phyloP scores from a whole-genome alignment of 1,284 basidiomycete genomes.

The Apiotrichum laibachii region DNA sequence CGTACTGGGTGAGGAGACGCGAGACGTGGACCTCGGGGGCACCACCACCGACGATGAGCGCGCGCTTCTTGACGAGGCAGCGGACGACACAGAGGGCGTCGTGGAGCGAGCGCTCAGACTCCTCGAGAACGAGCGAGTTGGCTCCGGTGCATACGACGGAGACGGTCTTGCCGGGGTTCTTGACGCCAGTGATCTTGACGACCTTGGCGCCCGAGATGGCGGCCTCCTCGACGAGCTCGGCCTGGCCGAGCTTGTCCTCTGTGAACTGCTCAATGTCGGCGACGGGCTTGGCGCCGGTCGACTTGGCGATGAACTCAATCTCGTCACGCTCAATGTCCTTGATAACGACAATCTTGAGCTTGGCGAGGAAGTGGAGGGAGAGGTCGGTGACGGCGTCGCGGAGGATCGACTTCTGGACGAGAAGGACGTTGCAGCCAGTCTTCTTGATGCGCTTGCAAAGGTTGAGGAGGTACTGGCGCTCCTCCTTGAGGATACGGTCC shows the following conservation, averaged over 20 bases:
- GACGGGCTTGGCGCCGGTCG: slow-evolving; percentile 90
- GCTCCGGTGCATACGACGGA: slow-evolving; percentile 92
- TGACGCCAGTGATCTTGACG: slow-evolving; percentile 91
- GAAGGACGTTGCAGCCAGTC: slow-evolving; percentile 95
- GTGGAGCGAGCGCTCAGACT: slow-evolving; percentile 94
- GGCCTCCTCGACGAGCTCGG: slow-evolving; percentile 91
- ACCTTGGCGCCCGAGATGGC: slow-evolving; percentile 84
- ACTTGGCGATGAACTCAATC: slow-evolving; percentile 95
- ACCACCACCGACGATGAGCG: slow-evolving; percentile 93
- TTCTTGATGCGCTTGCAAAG: slow-evolving; percentile 99
- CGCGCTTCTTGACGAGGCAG: slow-evolving; percentile 96
- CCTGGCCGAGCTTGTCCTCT: slow-evolving; percentile 97
- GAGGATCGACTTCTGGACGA: slow-evolving; percentile 98
- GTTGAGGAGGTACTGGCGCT: slow-evolving; percentile 95
- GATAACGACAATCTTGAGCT: slow-evolving; percentile 93
- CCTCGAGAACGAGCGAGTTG: slow-evolving; percentile 92
- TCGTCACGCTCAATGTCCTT: slow-evolving; percentile 99
- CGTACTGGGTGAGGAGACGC: slow-evolving; percentile 84
- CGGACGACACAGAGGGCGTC: slow-evolving; percentile 97
- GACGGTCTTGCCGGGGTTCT: slow-evolving; percentile 91
- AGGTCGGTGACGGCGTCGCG: slow-evolving; percentile 98
- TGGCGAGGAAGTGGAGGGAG: slow-evolving; percentile 97
- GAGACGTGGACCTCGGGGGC: slow-evolving; percentile 98
- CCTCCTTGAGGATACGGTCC: slow-evolving; percentile 99
- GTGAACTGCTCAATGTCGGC: slow-evolving; percentile 98